Percentiles rank a stretch among this genome's conserved stretches.
These are phyloP conservation scores for Colletotrichum sp. DNA, from an alignment of 2,329 filamentous ascomycete species.

Conservation along the genomic window DNA sequence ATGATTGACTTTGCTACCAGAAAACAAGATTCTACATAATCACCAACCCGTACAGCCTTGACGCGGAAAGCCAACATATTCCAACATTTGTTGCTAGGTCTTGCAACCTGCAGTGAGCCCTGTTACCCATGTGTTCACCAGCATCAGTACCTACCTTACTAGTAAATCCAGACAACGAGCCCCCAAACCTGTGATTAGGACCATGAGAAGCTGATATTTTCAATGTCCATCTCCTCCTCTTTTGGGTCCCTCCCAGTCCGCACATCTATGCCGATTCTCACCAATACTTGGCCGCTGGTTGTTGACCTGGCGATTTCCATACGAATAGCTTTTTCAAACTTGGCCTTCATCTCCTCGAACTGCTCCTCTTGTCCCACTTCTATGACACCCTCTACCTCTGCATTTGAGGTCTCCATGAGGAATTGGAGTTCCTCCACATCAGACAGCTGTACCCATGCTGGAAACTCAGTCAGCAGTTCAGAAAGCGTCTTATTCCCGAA, in stretches of 20 bases:
- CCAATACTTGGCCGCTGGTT: fast-evolving
- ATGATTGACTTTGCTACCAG: neutral
- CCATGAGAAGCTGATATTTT: neutral
- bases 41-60: fast-evolving
- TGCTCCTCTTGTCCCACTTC: neutral
- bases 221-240: neutral
- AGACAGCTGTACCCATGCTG: neutral
- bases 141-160: neutral
- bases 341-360: neutral
- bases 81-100: fast-evolving
- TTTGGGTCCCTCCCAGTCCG: neutral
- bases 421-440: neutral
- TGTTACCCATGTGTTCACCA: fast-evolving
- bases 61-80: neutral
- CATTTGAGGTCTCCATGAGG: neutral
- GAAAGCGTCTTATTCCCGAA: neutral
- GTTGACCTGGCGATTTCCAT: neutral
- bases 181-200: neutral
- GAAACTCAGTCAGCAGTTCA: neutral
- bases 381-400: neutral
- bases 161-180: neutral
- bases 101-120: fast-evolving
- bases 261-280: neutral
- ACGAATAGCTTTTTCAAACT: neutral
- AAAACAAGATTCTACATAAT: neutral